phyloP scores from a whole-genome alignment of 331 rosid species.

The Quercus tomentella region DNA sequence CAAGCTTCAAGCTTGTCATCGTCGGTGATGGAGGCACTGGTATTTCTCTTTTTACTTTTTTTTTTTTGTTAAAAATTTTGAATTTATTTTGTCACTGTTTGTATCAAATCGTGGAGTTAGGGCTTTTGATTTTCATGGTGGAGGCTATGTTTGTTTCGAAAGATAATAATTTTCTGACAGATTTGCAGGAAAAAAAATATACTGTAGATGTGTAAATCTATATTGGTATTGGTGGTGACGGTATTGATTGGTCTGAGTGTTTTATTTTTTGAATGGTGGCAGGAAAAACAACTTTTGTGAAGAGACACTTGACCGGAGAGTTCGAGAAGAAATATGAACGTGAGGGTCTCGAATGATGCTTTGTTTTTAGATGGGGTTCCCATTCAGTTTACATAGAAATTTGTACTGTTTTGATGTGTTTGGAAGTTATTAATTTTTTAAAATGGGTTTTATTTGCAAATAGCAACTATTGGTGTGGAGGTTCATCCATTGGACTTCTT shows the following conservation, averaged over 20 bases:
- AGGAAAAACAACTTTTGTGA: conserved; percentile 74
- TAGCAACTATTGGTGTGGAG: conserved; percentile 79
- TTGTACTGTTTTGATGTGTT: background rate
- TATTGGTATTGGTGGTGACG: background rate
- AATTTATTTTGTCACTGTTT: background rate
- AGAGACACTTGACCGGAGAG: conserved; percentile 68
- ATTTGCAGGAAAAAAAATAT: background rate
- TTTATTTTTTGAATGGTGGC: background rate
- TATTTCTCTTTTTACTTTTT: background rate
- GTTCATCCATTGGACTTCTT: conserved; percentile 69
- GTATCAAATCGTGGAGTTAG: background rate
- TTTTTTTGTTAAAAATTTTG: background rate
- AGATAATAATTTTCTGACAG: background rate
- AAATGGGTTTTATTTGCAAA: background rate
- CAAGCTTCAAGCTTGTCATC: conserved; percentile 68
- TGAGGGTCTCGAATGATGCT: conserved; percentile 7
- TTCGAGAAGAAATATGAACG: conserved; percentile 78
- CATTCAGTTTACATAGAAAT: background rate
- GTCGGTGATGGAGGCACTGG: conserved; percentile 83
- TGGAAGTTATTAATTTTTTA: background rate
- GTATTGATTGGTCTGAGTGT: background rate
- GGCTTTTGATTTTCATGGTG: background rate
- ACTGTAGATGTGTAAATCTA: background rate
- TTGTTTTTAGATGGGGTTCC: background rate
- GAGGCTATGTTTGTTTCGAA: background rate